phyloP scores from a whole-genome alignment of 768 basidiomycete species.

The Trametes elegans region DNA sequence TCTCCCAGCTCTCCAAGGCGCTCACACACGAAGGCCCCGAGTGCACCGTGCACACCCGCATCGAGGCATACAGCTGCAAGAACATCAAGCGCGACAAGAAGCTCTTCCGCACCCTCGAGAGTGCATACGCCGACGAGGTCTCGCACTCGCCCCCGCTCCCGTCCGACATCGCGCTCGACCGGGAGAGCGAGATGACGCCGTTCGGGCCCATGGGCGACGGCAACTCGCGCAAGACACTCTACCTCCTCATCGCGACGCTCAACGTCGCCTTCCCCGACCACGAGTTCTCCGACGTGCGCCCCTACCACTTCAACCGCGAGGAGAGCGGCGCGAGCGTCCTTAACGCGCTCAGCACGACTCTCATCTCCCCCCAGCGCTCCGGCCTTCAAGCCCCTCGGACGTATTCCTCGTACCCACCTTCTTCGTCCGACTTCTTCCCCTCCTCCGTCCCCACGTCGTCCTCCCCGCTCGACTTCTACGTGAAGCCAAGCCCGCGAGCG shows the following conservation, averaged over 20 bases:
- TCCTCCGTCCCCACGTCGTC: conserved; percentile 71
- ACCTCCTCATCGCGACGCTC: conserved; percentile 93
- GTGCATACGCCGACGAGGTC: conserved; percentile 77
- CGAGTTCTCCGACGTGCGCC: conserved; percentile 91
- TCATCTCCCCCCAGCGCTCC: conserved; percentile 68
- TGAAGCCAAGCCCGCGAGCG: conserved; percentile 57
- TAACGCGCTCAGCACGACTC: conserved; percentile 80
- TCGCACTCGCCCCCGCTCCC: conserved; percentile 84
- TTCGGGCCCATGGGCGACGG: conserved; percentile 91
- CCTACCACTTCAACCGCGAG: conserved; percentile 87
- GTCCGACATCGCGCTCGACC: conserved; percentile 70
- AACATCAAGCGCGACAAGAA: conserved; percentile 96
- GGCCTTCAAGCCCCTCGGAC: conserved; percentile 71
- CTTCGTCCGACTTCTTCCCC: conserved; percentile 70
- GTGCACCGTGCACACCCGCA: conserved; percentile 85
- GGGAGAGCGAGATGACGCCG: conserved; percentile 74
- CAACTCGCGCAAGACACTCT: conserved; percentile 85
- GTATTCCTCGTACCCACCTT: conserved; percentile 84
- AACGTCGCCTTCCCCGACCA: conserved; percentile 98
- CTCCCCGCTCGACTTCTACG: conserved; percentile 57
- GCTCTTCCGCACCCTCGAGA: conserved; percentile 90
- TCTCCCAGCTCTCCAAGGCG: conserved; percentile 72
- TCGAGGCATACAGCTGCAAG: conserved; percentile 98
- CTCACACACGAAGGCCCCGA: conserved; percentile 86
- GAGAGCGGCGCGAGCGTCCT: conserved; percentile 71